These are phyloP conservation scores for Trichoderma asperelloides DNA, from an alignment of 495 filamentous ascomycete genomes.

Conservation along the genomic window DNA sequence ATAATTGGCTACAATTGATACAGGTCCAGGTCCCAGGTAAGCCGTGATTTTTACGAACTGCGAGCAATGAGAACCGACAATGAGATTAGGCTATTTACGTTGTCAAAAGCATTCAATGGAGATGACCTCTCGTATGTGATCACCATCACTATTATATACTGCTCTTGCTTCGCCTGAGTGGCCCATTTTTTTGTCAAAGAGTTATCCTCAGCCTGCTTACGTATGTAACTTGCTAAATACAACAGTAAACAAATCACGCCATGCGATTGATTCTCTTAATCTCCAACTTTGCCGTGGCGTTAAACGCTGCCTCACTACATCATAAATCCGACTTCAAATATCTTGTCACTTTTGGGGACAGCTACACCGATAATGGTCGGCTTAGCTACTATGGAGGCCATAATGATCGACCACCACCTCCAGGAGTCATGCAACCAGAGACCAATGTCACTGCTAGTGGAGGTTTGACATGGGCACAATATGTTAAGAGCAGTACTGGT, in stretches of 20 bases:
- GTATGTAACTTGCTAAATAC: background rate
- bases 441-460: conserved; percentile 46
- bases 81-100: background rate
- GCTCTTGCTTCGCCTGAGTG: background rate
- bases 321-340: conserved; percentile 18
- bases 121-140: background rate
- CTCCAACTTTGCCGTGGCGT: background rate
- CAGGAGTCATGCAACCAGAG: conserved; percentile 40
- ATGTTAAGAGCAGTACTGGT: conserved; percentile 44
- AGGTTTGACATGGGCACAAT: conserved; percentile 60
- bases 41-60: background rate
- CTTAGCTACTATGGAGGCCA: conserved; percentile 50
- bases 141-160: background rate
- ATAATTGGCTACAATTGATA: background rate
- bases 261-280: background rate
- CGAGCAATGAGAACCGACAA: background rate
- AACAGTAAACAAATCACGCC: background rate
- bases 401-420: conserved; percentile 50
- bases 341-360: conserved; percentile 54
- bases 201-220: background rate
- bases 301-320: background rate
- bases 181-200: background rate
- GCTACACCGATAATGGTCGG: conserved; percentile 65
- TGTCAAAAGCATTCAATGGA: background rate
- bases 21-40: background rate